A percentile compares a stretch with the other conserved stretches of the same genome.
phyloP scores from a whole-genome alignment of 1,284 basidiomycete species.

The Rhizoctonia solani region DNA sequence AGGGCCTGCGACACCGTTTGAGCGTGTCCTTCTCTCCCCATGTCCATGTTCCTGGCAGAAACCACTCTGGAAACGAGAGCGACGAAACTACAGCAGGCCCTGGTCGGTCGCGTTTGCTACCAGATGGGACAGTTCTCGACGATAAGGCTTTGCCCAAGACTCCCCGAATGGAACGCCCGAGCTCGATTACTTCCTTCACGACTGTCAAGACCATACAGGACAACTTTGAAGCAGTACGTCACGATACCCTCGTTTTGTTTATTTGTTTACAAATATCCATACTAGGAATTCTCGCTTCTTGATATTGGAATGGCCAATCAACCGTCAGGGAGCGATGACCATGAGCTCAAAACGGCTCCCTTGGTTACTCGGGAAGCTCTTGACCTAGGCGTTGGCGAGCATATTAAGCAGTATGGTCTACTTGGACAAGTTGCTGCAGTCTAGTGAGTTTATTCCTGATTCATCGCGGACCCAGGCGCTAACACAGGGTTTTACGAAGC shows the following conservation, averaged over 20 bases:
- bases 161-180: conserved; percentile 20
- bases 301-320: conserved; percentile 15
- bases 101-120: neutral
- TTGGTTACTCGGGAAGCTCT: conserved; percentile 46
- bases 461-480: neutral
- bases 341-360: conserved; percentile 46
- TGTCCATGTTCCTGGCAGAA: conserved; percentile 23
- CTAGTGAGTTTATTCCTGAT: conserved; percentile 39
- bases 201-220: conserved; percentile 5
- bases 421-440: conserved; percentile 43
- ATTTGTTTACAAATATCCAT: neutral
- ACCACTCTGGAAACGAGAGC: conserved; percentile 27
- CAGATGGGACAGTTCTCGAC: conserved; percentile 6
- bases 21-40: conserved; percentile 32
- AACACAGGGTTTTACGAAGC: conserved; percentile 29
- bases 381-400: conserved; percentile 36
- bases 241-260: neutral
- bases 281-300: conserved; percentile 26
- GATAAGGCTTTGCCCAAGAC: conserved; percentile 16
- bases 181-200: conserved; percentile 16
- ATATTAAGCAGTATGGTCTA: conserved; percentile 44
- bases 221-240: conserved; percentile 18
- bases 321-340: conserved; percentile 38
- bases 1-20: conserved; percentile 19
- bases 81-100: conserved; percentile 13